These are phyloP conservation scores for Stevia rebaudiana DNA, from an alignment of 140 eudicot genomes.

Conservation along the genomic window DNA sequence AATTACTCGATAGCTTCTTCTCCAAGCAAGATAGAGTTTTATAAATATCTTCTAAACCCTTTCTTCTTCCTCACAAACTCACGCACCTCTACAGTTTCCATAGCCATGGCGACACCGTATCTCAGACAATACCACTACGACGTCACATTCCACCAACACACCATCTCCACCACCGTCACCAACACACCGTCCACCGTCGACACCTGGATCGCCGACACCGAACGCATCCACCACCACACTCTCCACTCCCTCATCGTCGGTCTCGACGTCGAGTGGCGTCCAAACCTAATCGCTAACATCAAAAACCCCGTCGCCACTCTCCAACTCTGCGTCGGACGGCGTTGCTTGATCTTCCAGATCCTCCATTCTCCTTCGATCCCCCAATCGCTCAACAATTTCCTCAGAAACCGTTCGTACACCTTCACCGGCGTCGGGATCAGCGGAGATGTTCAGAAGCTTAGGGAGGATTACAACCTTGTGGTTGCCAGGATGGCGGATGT, in stretches of 20 bases:
- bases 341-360: slow-evolving; percentile 12
- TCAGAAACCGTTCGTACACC: slow-evolving; percentile 13
- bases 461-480: slow-evolving; percentile 30
- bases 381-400: background rate
- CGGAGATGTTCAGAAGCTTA: slow-evolving; percentile 34
- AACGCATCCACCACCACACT: slow-evolving; percentile 19
- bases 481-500: slow-evolving; percentile 30
- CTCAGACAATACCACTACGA: slow-evolving; percentile 39
- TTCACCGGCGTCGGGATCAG: slow-evolving; percentile 48
- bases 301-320: slow-evolving; percentile 39
- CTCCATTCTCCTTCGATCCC: background rate
- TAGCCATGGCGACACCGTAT: slow-evolving; percentile 14
- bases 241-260: slow-evolving; percentile 40
- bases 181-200: slow-evolving; percentile 30
- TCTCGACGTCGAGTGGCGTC: slow-evolving; percentile 68
- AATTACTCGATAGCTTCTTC: too few species aligned
- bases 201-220: slow-evolving; percentile 40
- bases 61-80: background rate
- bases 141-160: slow-evolving; percentile 28
- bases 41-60: too few species aligned
- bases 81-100: background rate
- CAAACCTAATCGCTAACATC: slow-evolving; percentile 22
- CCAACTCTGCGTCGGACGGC: slow-evolving; percentile 44
- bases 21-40: too few species aligned
- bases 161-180: slow-evolving; percentile 44